Evolutionary conservation across 768 basidiomycete genomes (phyloP), one percentile per base, ranked within the genome.

Genomic region (Boletus rubropictus): DNA sequence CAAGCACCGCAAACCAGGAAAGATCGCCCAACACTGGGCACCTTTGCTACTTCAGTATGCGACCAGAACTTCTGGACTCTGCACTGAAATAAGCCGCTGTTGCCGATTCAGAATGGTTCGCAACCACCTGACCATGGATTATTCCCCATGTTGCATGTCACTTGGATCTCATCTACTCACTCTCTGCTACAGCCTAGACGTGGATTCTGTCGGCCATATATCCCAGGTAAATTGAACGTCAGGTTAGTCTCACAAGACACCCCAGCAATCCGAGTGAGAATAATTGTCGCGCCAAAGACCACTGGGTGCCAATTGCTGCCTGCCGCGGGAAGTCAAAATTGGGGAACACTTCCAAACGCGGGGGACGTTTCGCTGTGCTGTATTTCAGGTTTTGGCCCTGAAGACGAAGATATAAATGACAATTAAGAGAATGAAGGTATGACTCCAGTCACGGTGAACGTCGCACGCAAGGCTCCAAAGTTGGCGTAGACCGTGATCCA

Each of bases 151-250:
- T 27, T 15, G 17, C 12, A 24, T 9, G 17, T 8, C 15, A 33
- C 21, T 6, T 6, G 7, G 11, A 32, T 41, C 18, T 37, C 32
- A 20, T 21, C 8, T 7, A 36, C 64, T 43, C 38, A 70, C n/a
- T n/a, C 72, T 20, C 57, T 80, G 79, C 77, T 77, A 80, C 79
- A 79, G 20, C 75, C 74, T 68, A 52, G 36, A 35, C 20, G 36
- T 27, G 47, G 21, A 11, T 51, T 48, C 45, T 38, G 32, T 44
- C 10, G 17, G 2, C 21, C 11, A 31, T n/a, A 18, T 21, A 24
- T 10, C 32, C 11, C 4, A 17, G 5, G 22, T 7, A 14, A 45
- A 29, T 9, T 4, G 21, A 11, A 1, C 14, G 25, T 11, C 27
- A 28, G 11, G 11, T 29, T 5, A 4, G 29, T 29, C 58, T 42